Percentiles rank a stretch among this genome's conserved stretches.
Evolutionary conservation across 305 asterid species (phyloP).

Genomic region (Solanum hybrid): DNA sequence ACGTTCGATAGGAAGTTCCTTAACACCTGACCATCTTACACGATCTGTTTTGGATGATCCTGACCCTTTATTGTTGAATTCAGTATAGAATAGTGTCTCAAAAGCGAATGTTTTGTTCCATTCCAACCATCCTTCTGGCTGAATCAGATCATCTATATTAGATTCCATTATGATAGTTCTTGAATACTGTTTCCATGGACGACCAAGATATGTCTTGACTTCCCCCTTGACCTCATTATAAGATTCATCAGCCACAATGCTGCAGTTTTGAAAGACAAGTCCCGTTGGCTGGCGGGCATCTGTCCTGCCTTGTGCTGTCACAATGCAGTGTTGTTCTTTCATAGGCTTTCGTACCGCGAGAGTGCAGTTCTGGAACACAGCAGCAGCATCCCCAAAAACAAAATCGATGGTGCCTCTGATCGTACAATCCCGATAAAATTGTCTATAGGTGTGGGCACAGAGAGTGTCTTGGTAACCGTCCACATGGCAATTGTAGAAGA

Average conservation of each 20-base stretch:
- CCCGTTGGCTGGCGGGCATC: slow-evolving; percentile 58
- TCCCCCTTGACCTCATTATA: slow-evolving; percentile 18
- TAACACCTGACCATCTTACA: slow-evolving; percentile 44
- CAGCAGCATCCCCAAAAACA: slow-evolving; percentile 61
- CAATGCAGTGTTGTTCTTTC: slow-evolving; percentile 43
- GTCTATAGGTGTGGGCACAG: slow-evolving; percentile 64
- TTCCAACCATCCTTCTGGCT: slow-evolving; percentile 59
- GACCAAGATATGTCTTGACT: slow-evolving; percentile 48
- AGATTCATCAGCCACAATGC: slow-evolving; percentile 37
- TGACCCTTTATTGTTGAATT: slow-evolving; percentile 69
- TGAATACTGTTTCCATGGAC: slow-evolving; percentile 81
- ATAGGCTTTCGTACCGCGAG: slow-evolving; percentile 48
- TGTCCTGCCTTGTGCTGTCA: slow-evolving; percentile 70
- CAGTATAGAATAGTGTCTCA: slow-evolving; percentile 49
- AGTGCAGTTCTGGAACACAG: slow-evolving; percentile 61
- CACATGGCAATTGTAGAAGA: slow-evolving; percentile 57
- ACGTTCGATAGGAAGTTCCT: slow-evolving; percentile 37
- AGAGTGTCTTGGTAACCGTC: slow-evolving; percentile 81
- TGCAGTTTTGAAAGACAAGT: slow-evolving; percentile 60
- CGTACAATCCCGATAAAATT: slow-evolving; percentile 52
- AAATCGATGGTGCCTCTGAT: slow-evolving; percentile 80
- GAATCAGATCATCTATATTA: slow-evolving; percentile 46
- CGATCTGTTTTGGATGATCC: slow-evolving; percentile 44
- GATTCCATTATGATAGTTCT: slow-evolving; percentile 73
- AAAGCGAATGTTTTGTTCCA: slow-evolving; percentile 49